Percentiles rank a stretch among this genome's conserved stretches.
Evolutionary conservation across 441 rosid genomes (phyloP).

Genomic region (Erodium chrysanthum): DNA sequence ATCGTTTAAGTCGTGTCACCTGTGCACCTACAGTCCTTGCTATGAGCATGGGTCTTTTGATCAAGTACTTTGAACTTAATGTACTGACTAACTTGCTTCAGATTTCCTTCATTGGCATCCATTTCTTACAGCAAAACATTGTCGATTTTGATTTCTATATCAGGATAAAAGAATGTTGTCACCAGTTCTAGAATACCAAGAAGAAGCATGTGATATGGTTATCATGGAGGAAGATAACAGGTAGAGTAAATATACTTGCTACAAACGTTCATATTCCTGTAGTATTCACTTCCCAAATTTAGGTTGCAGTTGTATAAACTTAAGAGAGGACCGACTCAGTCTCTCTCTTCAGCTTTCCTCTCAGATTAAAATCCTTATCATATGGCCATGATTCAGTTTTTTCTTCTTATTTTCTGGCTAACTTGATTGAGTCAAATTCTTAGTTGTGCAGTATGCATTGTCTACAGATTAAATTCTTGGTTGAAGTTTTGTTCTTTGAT

Average conservation of each 20-base stretch:
- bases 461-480: too few relatives aligned
- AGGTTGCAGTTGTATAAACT: too few relatives aligned
- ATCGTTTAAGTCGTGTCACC: neutral
- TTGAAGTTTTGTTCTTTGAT: conserved; percentile 6
- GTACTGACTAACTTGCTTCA: neutral
- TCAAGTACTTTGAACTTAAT: conserved; percentile 3
- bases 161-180: conserved; percentile 52
- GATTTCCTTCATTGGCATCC: neutral
- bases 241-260: conserved; percentile 20
- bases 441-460: too few relatives aligned
- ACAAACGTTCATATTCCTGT: neutral
- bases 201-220: conserved; percentile 25
- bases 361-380: too few relatives aligned
- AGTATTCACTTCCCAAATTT: too few relatives aligned
- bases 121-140: conserved; percentile 13
- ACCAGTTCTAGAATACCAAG: conserved; percentile 31
- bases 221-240: conserved; percentile 27
- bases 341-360: too few relatives aligned
- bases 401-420: too few relatives aligned
- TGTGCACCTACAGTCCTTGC: neutral
- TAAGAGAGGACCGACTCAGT: too few relatives aligned
- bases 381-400: too few relatives aligned
- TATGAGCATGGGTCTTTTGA: neutral
- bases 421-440: too few relatives aligned
- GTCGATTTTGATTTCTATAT: conserved; percentile 13